These are phyloP conservation scores for Biscogniauxia sp. DNA, from an alignment of 2,329 filamentous ascomycete genomes.

Conservation along the genomic window DNA sequence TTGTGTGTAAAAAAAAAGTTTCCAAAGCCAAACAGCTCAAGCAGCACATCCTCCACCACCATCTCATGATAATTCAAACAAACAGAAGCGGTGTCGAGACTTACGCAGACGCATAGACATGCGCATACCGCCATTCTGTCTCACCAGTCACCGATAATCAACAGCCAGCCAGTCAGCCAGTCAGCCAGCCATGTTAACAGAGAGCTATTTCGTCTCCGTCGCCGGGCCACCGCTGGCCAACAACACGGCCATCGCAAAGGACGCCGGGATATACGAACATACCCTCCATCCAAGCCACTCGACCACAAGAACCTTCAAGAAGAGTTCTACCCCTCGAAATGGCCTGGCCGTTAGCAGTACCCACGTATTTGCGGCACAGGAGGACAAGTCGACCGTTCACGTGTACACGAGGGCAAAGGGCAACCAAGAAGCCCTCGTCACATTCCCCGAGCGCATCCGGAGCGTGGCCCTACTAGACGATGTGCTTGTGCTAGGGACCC, in stretches of 20 bases:
- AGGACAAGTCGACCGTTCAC: constrained; percentile 87
- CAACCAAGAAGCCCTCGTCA: constrained; percentile 83
- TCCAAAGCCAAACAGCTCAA: neutral
- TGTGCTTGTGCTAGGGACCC: constrained; percentile 76
- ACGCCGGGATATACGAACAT: constrained; percentile 85
- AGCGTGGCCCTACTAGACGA: constrained; percentile 71
- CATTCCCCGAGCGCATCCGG: constrained; percentile 83
- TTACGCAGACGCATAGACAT: neutral
- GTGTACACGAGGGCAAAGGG: constrained; percentile 83
- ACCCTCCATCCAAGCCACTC: constrained; percentile 74
- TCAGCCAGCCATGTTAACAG: constrained; percentile 49
- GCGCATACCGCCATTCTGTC: neutral
- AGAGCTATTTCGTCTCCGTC: constrained; percentile 59
- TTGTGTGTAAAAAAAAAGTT: too few relatives aligned
- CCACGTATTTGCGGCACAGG: constrained; percentile 89
- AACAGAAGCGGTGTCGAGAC: neutral
- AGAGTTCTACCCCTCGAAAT: constrained; percentile 77
- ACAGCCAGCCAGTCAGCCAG: too few relatives aligned
- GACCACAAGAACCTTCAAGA: constrained; percentile 83
- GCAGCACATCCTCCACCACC: neutral
- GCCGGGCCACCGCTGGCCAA: constrained; percentile 56
- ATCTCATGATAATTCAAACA: neutral
- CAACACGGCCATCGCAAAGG: constrained; percentile 66
- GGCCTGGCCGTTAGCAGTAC: constrained; percentile 76
- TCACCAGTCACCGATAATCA: neutral